phyloP scores from a whole-genome alignment of 1,284 basidiomycete species.

The Moesziomyces parantarcticus region DNA sequence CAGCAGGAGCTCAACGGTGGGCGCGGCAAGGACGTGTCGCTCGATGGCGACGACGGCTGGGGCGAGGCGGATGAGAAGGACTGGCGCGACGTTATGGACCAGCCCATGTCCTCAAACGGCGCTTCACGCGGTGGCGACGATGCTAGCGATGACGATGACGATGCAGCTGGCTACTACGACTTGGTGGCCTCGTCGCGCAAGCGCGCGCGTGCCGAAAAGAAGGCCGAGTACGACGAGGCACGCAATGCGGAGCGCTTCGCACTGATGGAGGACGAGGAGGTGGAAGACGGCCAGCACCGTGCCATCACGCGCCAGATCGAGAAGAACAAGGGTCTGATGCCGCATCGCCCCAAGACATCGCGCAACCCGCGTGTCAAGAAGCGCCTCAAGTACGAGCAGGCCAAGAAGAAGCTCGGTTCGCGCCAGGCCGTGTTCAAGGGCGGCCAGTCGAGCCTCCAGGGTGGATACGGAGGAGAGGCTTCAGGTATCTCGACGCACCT shows the following conservation, averaged over 20 bases:
- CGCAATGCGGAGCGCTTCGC: slow-evolving; percentile 54
- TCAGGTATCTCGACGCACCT: slow-evolving; percentile 64
- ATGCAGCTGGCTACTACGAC: slow-evolving; percentile 64
- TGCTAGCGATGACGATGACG: slow-evolving; percentile 39
- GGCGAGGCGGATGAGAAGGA: slow-evolving; percentile 62
- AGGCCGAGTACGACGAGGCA: slow-evolving; percentile 61
- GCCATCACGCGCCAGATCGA: slow-evolving; percentile 64
- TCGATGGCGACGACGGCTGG: slow-evolving; percentile 56
- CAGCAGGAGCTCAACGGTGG: slow-evolving; percentile 30
- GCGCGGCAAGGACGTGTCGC: slow-evolving; percentile 23
- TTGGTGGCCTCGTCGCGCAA: slow-evolving; percentile 53
- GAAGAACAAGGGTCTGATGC: slow-evolving; percentile 66
- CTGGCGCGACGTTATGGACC: slow-evolving; percentile 62
- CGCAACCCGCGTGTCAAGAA: slow-evolving; percentile 68
- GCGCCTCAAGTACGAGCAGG: slow-evolving; percentile 64
- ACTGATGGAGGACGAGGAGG: slow-evolving; percentile 52
- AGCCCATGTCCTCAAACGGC: slow-evolving; percentile 14
- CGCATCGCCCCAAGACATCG: slow-evolving; percentile 59
- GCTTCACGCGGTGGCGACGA: slow-evolving; percentile 19
- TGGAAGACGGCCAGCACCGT: slow-evolving; percentile 64
- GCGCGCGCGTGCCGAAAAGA: slow-evolving; percentile 52
- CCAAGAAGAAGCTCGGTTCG: slow-evolving; percentile 64
- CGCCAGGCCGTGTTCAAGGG: slow-evolving; percentile 67
- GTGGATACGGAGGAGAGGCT: slow-evolving; percentile 64
- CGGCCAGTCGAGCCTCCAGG: slow-evolving; percentile 61